Conservation (phyloP, 208 protist genomes). For the Acanthamoeba lugdunensis region DNA sequence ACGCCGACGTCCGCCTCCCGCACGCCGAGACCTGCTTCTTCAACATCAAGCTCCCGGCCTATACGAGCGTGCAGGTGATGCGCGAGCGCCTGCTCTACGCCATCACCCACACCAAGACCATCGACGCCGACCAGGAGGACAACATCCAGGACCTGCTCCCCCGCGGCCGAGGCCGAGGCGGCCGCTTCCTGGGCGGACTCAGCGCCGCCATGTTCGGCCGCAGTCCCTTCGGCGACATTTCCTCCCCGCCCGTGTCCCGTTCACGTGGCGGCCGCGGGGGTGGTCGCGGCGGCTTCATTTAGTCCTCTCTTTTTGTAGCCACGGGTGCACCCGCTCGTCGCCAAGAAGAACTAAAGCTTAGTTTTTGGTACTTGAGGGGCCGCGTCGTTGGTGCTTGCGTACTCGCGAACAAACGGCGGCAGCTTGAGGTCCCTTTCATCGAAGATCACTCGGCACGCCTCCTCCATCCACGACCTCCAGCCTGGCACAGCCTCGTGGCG, state of each 20-base stretch:
- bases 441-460: too few relatives aligned
- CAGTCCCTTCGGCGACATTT: background rate
- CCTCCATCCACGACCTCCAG: too few relatives aligned
- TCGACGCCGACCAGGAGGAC: constrained; percentile 64
- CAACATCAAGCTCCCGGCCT: constrained; percentile 80
- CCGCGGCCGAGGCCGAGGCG: background rate
- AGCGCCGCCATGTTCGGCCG: constrained; percentile 3
- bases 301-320: background rate
- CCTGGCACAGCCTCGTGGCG: too few relatives aligned
- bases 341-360: too few relatives aligned
- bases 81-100: constrained; percentile 75
- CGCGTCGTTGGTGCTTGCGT: too few relatives aligned
- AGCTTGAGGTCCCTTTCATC: too few relatives aligned
- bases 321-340: too few relatives aligned
- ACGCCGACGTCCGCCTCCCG: constrained; percentile 70
- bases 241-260: background rate
- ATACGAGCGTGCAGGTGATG: constrained; percentile 76
- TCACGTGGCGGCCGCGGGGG: background rate
- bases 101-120: constrained; percentile 75
- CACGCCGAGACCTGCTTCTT: constrained; percentile 84
- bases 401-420: too few relatives aligned
- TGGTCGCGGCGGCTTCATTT: background rate
- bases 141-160: constrained; percentile 16
- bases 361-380: too few relatives aligned
- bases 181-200: background rate